Evolutionary conservation across 257 asterid species (phyloP).

Genomic region (Solanum piurae): DNA sequence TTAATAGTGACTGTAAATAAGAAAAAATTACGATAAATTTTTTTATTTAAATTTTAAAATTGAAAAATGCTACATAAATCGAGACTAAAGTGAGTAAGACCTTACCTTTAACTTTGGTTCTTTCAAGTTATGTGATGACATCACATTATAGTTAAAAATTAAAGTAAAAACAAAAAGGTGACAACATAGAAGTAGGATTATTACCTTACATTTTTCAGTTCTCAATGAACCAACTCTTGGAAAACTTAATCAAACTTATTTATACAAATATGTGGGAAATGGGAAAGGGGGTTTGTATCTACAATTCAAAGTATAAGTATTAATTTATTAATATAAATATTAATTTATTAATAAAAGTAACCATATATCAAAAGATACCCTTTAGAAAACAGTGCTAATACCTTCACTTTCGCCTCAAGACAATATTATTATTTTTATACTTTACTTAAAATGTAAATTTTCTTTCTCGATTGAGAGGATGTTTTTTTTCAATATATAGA

Average conservation of each 20-base stretch:
- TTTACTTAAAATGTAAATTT: not conserved
- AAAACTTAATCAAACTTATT: not conserved
- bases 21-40: too few species aligned
- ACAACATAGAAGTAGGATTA: not conserved
- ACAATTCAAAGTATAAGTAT: not conserved
- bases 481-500: too few species aligned
- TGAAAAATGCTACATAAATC: accelerated
- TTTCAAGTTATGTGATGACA: not conserved
- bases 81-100: not conserved
- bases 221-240: not conserved
- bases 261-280: not conserved
- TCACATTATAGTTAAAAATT: not conserved
- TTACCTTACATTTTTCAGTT: not conserved
- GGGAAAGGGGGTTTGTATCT: constrained; percentile 1
- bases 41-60: accelerated
- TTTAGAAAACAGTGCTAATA: constrained; percentile 16
- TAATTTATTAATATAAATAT: not conserved
- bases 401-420: constrained; percentile 21
- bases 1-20: accelerated
- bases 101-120: not conserved
- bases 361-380: constrained; percentile 7
- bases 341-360: not conserved
- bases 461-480: constrained; percentile 2
- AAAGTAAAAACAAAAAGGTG: not conserved
- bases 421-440: constrained; percentile 6